Base-by-base conservation (phyloP, 352 stramenopile genomes). In the Phytopythium ostracodes region DNA sequence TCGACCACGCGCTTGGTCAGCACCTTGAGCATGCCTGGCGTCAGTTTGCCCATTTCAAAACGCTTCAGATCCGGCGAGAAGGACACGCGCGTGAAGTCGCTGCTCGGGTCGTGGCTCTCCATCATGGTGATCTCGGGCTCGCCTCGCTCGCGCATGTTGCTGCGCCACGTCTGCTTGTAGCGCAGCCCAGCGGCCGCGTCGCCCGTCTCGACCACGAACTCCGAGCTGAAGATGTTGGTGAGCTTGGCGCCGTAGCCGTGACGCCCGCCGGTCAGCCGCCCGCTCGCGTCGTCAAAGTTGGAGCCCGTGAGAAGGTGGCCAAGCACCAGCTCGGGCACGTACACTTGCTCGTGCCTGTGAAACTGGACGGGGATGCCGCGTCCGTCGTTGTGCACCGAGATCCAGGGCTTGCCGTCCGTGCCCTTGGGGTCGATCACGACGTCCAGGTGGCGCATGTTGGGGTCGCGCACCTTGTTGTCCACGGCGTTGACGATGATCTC, bases 401-500 rank as follows among this genome's bases (percentile, higher is more conserved):
- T 99, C 77, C 84, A 91, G 8, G 87, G 75, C 54, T 64, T 72
- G 59, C 77, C 83, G 35, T 73, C 76, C 56, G 86, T 87, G 9
- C 68, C 73, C 17, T 82, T 82, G 46, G 77, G 63, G 44, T 94
- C 79, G 59, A 95, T 76, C 4, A 86, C 57, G 14, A 96, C 79
- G 44, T 95, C 83, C 36, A 96, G 50, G 29, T 76, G 81, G 20
- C 68, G 67, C 87, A 96, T 96, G 20, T 10, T 84, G 53, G 79
- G 72, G 63, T 96, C 87, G 20, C 88, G 84, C 18, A 91, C 81
- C 65, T 95, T 97, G 76, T 97, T 97, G 76, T 99, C 95, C 84
- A 99, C 98, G 7, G 93, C 95, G 71, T 99, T 99, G 22, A 99
- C 97, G 43, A 99, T 91, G 75, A 99, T 99, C 81, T 99, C 97